Base-by-base conservation (phyloP, 2,329 filamentous ascomycete species). In the Ploettnerulaceae sp. region DNA sequence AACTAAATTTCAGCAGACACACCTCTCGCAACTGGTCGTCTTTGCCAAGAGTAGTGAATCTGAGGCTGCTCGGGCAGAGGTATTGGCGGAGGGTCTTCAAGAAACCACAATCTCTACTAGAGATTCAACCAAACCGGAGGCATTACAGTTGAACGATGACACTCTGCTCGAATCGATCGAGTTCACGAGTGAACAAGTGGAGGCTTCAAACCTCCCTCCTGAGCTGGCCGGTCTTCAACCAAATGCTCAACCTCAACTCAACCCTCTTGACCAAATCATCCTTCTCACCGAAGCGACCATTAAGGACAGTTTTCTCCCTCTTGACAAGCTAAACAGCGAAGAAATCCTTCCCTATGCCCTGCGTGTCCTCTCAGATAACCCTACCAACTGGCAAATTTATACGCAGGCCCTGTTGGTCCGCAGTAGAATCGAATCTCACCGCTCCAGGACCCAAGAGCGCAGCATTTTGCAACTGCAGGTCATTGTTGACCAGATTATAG, bases 321-420 rank as follows among this genome's bases (percentile, higher is more conserved):
- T 81, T 1, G 85, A 97, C 63, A 84, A 86, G 0, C 72, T 98
- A 1, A 97, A 90, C 0, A 77, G 89, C n/a, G 90, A 97, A 67
- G 89, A 97, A 63, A 91, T 95, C 4, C 68, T 95, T 1, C 93
- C 93, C 0, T 98, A 91, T 63, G 93, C 93, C 0, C 84, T 83
- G 1, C 81, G 93, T 31, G 93, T 97, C 0, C 74, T 98, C 1
- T 79, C 86, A 7, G 89, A 93, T 51, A 90, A 91, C 57, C 86
- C 86, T 35, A 91, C 89, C 1, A 98, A 97, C 66, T 98, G 93
- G 93, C 93, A 97, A 65, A 84, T 96, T 25, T 97, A 97, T 64
- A 96, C 93, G 0, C 90, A 97, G 63, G 93, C 89, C 0, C 72
- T 98, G 7, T 74, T 98, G 0, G 86, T 97, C 1, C 79, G 93